Conservation (phyloP, 768 basidiomycete species). For the Mycena epipterygia region DNA sequence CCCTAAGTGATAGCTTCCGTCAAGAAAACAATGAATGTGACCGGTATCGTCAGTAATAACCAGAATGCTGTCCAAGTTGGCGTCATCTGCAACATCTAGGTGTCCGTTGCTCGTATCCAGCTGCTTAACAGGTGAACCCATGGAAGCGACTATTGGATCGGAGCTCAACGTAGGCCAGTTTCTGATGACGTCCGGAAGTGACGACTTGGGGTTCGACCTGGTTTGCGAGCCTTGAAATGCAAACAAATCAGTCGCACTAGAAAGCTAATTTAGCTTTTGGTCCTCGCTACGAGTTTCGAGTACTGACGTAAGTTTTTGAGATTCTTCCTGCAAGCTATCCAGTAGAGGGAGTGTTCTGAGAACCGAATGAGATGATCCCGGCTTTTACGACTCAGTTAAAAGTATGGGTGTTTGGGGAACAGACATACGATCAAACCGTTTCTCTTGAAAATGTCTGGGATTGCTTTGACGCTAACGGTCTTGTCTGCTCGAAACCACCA, state of each 20-base stretch:
- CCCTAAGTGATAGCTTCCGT: conserved; percentile 83
- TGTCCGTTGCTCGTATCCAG: conserved; percentile 44
- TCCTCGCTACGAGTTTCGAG: conserved; percentile 19
- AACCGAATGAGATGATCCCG: conserved; percentile 83
- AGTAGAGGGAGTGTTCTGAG: conserved; percentile 79
- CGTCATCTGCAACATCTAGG: conserved; percentile 61
- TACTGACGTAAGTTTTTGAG: conserved; percentile 74
- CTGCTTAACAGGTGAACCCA: conserved; percentile 59
- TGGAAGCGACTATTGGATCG: conserved; percentile 71
- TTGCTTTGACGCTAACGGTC: conserved; percentile 52
- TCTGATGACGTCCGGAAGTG: conserved; percentile 71
- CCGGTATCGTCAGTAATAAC: conserved; percentile 72
- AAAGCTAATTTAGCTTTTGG: conserved; percentile 30
- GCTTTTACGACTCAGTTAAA: conserved; percentile 60
- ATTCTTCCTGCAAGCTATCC: conserved; percentile 78
- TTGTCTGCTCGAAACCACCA: conserved; percentile 82
- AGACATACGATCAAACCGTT: conserved; percentile 70
- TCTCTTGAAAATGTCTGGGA: conserved; percentile 85
- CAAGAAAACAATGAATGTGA: conserved; percentile 74
- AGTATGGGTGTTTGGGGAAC: conserved; percentile 1
- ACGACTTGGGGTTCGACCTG: conserved; percentile 56
- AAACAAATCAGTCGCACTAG: conserved; percentile 84
- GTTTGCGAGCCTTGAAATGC: conserved; percentile 82
- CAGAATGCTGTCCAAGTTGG: conserved; percentile 76
- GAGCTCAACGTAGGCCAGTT: conserved; percentile 77